Evolutionary conservation across 1,284 basidiomycete genomes (phyloP).

Genomic region (Marasmius oreades): DNA sequence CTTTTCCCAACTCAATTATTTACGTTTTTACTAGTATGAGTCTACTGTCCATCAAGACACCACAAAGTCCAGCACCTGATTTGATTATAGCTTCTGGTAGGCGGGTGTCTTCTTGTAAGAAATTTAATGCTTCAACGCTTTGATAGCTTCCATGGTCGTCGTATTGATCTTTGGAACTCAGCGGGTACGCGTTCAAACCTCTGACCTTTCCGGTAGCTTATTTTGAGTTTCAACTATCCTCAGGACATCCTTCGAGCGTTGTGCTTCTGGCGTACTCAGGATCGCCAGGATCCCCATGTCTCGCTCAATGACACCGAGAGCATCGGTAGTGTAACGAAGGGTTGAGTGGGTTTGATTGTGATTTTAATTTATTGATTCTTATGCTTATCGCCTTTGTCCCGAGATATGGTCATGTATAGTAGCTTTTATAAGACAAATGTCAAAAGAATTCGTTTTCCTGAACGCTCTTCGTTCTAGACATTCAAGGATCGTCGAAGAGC

Average conservation of each 20-base stretch:
- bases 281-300: neutral
- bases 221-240: neutral
- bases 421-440: too few relatives aligned
- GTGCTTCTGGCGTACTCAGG: slow-evolving; percentile 31
- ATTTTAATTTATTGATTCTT: neutral
- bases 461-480: too few relatives aligned
- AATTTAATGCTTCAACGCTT: neutral
- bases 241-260: slow-evolving; percentile 39
- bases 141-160: slow-evolving; percentile 36
- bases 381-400: too few relatives aligned
- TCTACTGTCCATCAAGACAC: slow-evolving; percentile 38
- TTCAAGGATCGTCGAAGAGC: too few relatives aligned
- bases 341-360: neutral
- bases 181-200: slow-evolving; percentile 22
- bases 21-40: slow-evolving; percentile 31
- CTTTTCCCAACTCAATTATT: neutral
- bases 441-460: too few relatives aligned
- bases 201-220: neutral
- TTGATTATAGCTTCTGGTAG: slow-evolving; percentile 42
- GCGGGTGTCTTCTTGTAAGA: slow-evolving; percentile 6
- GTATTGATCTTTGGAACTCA: slow-evolving; percentile 45
- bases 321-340: neutral
- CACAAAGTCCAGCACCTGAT: slow-evolving; percentile 41
- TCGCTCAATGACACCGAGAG: neutral
- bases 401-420: too few relatives aligned